Conservation (phyloP, 441 rosid species). For the Euphorbia schlechtendalii region DNA sequence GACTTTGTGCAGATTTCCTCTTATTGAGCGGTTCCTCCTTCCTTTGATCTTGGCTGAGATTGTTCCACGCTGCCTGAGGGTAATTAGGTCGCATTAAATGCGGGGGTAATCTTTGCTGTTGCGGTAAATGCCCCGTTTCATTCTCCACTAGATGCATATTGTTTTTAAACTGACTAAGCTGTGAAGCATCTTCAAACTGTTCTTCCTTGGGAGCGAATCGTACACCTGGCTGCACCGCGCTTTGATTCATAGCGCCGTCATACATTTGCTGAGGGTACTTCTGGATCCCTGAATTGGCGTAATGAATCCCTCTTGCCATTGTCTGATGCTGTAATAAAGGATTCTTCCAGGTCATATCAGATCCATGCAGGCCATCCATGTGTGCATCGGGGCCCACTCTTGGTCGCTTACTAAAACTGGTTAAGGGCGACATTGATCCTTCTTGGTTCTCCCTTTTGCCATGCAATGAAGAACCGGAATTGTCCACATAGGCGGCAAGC, state of each 20-base stretch:
- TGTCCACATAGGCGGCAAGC: constrained; percentile 54
- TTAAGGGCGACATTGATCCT: constrained; percentile 54
- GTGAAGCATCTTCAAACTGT: constrained; percentile 61
- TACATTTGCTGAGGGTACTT: constrained; percentile 65
- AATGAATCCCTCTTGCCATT: constrained; percentile 60
- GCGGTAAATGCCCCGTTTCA: constrained; percentile 52
- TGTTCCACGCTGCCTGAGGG: constrained; percentile 65
- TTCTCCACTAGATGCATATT: constrained; percentile 44
- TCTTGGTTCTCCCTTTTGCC: constrained; percentile 77
- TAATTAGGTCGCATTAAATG: constrained; percentile 53
- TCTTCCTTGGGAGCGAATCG: constrained; percentile 69
- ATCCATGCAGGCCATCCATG: constrained; percentile 54
- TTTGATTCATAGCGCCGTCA: constrained; percentile 68
- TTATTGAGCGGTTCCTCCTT: constrained; percentile 74
- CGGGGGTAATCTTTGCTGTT: constrained; percentile 50
- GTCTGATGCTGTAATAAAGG: constrained; percentile 50
- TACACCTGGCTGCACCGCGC: constrained; percentile 50
- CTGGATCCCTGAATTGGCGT: constrained; percentile 47
- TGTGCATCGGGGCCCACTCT: constrained; percentile 39
- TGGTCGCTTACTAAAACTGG: constrained; percentile 59
- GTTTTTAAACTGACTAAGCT: constrained; percentile 39
- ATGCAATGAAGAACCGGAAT: constrained; percentile 41
- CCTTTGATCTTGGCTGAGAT: constrained; percentile 57
- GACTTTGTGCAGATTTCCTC: constrained; percentile 83
- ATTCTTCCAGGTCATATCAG: constrained; percentile 67